Evolutionary conservation across 345 rosid genomes (phyloP).

Genomic region (Syzygium oleosum): DNA sequence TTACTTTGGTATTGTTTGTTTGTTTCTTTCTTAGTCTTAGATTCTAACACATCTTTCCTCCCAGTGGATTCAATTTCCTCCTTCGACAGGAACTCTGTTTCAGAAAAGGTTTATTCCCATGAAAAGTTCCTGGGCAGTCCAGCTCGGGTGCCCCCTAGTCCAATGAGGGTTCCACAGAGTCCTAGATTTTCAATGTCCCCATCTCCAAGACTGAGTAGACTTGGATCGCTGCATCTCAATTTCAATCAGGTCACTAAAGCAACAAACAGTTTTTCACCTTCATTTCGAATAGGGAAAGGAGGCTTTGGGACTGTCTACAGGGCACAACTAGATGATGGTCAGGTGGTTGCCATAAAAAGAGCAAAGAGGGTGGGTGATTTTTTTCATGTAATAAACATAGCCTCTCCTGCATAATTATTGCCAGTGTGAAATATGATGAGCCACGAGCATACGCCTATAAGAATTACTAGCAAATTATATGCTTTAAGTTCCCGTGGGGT

Average conservation of each 20-base stretch:
- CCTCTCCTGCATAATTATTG: background rate
- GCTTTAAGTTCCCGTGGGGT: background rate
- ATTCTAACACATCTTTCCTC: conserved; percentile 11
- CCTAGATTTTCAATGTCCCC: conserved; percentile 79
- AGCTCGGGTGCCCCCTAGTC: conserved; percentile 54
- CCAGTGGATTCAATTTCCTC: conserved; percentile 62
- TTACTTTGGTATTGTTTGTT: background rate
- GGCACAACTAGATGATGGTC: conserved; percentile 60
- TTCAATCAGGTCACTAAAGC: conserved; percentile 52
- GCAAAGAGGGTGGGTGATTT: conserved; percentile 62
- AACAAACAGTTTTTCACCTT: conserved; percentile 56
- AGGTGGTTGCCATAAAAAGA: conserved; percentile 84
- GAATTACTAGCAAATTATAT: background rate
- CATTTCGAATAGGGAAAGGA: conserved; percentile 70
- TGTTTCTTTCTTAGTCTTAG: background rate
- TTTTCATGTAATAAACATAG: background rate
- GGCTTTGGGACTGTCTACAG: conserved; percentile 86
- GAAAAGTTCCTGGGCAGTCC: conserved; percentile 66
- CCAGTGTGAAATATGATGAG: background rate
- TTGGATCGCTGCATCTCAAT: conserved; percentile 59
- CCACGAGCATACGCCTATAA: background rate
- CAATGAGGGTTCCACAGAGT: conserved; percentile 69
- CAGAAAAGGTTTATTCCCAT: conserved; percentile 27
- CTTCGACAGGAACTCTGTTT: conserved; percentile 36
- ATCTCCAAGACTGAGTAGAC: conserved; percentile 58